Evolutionary conservation across 108 stramenopile species (phyloP), one percentile per base, ranked within the genome.

Genomic region (Cyclostephanos invisitatus): DNA sequence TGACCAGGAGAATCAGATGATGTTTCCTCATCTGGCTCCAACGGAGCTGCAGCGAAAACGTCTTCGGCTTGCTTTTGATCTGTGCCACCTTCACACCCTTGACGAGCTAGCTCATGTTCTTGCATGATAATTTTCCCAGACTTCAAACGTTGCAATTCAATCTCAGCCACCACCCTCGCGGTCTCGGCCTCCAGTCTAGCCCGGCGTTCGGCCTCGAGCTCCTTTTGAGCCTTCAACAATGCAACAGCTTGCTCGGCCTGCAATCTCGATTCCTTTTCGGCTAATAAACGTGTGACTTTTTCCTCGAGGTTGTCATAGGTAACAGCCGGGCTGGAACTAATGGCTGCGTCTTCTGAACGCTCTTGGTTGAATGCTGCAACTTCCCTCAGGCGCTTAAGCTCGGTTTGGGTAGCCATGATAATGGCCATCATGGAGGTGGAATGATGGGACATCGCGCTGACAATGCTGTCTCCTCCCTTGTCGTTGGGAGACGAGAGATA

Each of bases 251-350:
- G 72, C 64, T 80, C 78, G 4, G 67, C 72, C 17, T 72, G 71
- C 48, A 80, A 62, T 18, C 71, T 59, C 18, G 78, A 80, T 72
- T 81, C 80, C 59, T 75, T 81, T 51, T 78, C 77, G 38, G 77
- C 77, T 40, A 81, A 28, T 0, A 81, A 57, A 10, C 65, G 73
- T 20, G 70, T 64, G 54, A 81, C 67, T 68, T 75, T 70, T 29
- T 74, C 80, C 64, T 81, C 73, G 36, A 71, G 46, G 20, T 54
- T 28, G 37, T 62, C 42, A 47, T 36, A 54, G 35, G 36, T 20
- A 15, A 36, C 14, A 12, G 37, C 40, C 12, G 50, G 29, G 11
- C 54, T 29, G 8, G 68, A n/a, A 22, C 24, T 6, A 32, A 20
- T 42, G 15, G 21, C 40, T 28, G 60, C n/a, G 40, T 61, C 11